A percentile compares a stretch with the other conserved stretches of the same genome.
Conservation (phyloP, 768 basidiomycete genomes). For the Coprinopsis marcescibilis region DNA sequence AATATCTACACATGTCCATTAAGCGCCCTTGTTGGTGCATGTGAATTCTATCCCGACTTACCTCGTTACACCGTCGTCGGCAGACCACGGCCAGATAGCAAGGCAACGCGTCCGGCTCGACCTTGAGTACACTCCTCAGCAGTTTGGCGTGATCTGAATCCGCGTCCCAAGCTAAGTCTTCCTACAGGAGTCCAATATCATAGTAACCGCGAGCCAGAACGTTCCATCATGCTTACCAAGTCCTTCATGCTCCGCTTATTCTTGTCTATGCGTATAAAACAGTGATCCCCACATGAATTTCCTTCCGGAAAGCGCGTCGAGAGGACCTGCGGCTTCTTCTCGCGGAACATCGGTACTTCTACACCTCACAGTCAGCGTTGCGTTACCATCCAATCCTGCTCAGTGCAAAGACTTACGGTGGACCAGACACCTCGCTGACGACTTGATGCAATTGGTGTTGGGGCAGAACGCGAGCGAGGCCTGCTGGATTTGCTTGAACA, state of each 20-base stretch:
- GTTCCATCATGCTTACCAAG: too few species aligned
- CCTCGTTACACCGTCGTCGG: conserved; percentile 57
- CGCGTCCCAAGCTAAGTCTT: too few species aligned
- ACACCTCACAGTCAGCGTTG: too few species aligned
- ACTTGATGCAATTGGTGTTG: not conserved
- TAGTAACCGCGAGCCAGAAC: too few species aligned
- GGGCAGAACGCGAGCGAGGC: conserved; percentile 3
- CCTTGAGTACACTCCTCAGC: conserved; percentile 33
- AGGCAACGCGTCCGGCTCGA: conserved; percentile 39
- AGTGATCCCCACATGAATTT: not conserved
- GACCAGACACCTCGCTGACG: not conserved
- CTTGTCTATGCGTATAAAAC: not conserved
- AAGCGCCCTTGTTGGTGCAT: too few species aligned
- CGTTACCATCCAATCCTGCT: too few species aligned
- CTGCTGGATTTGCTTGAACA: conserved; percentile 4
- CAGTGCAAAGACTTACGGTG: conserved; percentile 3
- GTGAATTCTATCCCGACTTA: conserved; percentile 16
- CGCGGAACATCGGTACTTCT: not conserved
- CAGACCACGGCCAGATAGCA: conserved; percentile 54
- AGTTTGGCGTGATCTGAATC: conserved; percentile 28
- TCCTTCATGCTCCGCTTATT: not conserved
- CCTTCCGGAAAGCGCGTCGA: not conserved
- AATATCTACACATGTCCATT: conserved; percentile 21
- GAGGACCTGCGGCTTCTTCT: not conserved
- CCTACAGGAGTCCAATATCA: too few species aligned